Evolutionary conservation across 2,329 filamentous ascomycete species (phyloP), one percentile per base, ranked within the genome.

Genomic region (Chaetomium olivaceum): DNA sequence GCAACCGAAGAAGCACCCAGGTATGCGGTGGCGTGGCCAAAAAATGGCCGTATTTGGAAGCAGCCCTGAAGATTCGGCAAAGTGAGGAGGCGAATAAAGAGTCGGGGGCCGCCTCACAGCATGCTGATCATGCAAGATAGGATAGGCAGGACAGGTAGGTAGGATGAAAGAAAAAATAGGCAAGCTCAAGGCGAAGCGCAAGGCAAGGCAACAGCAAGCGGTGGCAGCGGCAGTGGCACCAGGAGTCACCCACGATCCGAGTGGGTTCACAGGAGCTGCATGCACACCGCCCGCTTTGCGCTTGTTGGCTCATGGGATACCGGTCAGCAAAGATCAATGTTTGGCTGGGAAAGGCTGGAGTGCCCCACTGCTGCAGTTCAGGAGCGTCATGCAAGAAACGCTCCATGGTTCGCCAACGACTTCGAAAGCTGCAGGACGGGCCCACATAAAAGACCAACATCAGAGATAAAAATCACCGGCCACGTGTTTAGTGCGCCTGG

Each of bases 251-350:
- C 25, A n/a, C 16, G 54, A 7, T 33, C 46, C 31, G 11, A 36
- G 23, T 16, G 19, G 46, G 16, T 27, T 52, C 46, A 23, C 55
- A 58, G 23, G 31, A 43, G 54, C 55, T 58, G 61, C 55, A 58
- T 63, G 61, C 61, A 63, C 55, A 58, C 61, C 61, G 55, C 55
- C 61, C 21, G 46, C 29, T 19, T 16, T 5, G 46, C 46, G 61
- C 54, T 58, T 54, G 61, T 58, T 63, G 61, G 61, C 14, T 46
- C 23, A 8, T 21, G 25, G 33, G 6, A 43, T n/a, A 48, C 33
- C 8, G 7, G 29, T 31, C 23, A 12, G 19, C 11, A 16, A 5
- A 27, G 7, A 19, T 31, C 55, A 9, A n/a, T 19, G 46, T 36
- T 25, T 59, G 62, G 33, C 33, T 48, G 55, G 23, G 25, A 25